Base-by-base conservation (phyloP, 129 eudicot species). In the Cynara cardunculus region DNA sequence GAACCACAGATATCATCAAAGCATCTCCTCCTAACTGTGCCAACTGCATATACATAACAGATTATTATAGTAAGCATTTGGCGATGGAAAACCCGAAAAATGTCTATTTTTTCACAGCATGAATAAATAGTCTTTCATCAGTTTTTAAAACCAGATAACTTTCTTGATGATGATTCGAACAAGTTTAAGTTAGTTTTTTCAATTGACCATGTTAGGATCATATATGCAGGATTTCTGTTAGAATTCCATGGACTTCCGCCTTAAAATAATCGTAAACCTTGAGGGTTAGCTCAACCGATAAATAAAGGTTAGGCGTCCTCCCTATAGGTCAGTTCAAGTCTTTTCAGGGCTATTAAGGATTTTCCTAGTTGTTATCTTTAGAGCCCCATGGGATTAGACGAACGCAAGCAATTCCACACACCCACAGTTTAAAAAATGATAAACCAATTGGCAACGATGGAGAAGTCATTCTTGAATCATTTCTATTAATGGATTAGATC, bases 1-100 rank as follows among this genome's bases (percentile, higher is more conserved):
- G 98, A 74, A 96, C 84, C 46, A 96, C 83, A 4, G 95, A 92
- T 77, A 92, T 72, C 89, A 89, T 87, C 89, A 92, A 89, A 76
- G 91, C 80, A 84, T 91, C 92, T 34, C 87, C 93, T 72, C 87
- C 97, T 7, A 80, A 82, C 64, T 82, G 76, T 75, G 84, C 59
- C 72, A 92, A 85, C 97, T 95, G 78, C 39, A 71, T 61, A 69
- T 61, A 72, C 46, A 65, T 77, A 49, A 67, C 28, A 34, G 59
- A 69, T 35, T 7, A 13, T 4, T 22, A 72, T 34, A 31, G 8
- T 32, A 75, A 82, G 41, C 30, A 75, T 49, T 22, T 75, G 32
- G 25, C 19, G 21, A 25, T 39, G 18, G 12, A 68, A 49, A 46
- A 79, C 28, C 24, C 4, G 4, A 0, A 7, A 27, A 26, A 28